phyloP scores from a whole-genome alignment of 2,329 filamentous ascomycete species.

The Lachnellula cervina region DNA sequence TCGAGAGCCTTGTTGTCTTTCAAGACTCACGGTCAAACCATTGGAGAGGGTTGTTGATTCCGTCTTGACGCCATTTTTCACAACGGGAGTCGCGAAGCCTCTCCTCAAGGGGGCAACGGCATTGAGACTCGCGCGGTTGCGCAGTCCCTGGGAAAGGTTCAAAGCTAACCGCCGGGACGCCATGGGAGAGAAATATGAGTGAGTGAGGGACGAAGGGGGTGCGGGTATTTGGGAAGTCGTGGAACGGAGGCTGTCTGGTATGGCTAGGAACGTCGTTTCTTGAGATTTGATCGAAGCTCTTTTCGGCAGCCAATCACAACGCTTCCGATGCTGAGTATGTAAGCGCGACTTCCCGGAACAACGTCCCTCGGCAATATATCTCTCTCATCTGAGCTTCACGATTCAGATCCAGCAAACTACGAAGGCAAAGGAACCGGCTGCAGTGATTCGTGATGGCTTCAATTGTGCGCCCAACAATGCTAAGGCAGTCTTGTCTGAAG shows the following conservation, averaged over 20 bases:
- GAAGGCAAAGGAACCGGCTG: slow-evolving; percentile 8
- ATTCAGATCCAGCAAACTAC: slow-evolving; percentile 2
- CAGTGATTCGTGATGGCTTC: slow-evolving; percentile 43
- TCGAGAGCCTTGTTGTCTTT: background rate
- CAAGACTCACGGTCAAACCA: slow-evolving; percentile 75
- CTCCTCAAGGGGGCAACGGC: slow-evolving; percentile 72
- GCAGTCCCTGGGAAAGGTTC: slow-evolving; percentile 86
- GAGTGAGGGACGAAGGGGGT: slow-evolving; percentile 12
- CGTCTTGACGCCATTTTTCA: slow-evolving; percentile 67
- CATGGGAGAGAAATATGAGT: slow-evolving; percentile 49
- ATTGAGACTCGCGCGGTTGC: slow-evolving; percentile 79
- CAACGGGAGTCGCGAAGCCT: slow-evolving; percentile 84
- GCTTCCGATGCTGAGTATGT: slow-evolving; percentile 10
- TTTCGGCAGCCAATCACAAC: slow-evolving; percentile 22
- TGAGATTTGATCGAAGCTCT: slow-evolving; percentile 20
- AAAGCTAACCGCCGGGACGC: slow-evolving; percentile 96
- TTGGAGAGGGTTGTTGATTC: slow-evolving; percentile 96
- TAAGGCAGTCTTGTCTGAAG: slow-evolving; percentile 42
- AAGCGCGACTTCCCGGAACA: slow-evolving; percentile 12
- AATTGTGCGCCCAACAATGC: slow-evolving; percentile 44
- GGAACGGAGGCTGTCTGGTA: background rate
- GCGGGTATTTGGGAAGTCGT: slow-evolving; percentile 19
- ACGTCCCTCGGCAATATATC: slow-evolving; percentile 7
- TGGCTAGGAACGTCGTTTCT: slow-evolving; percentile 8
- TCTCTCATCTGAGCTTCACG: slow-evolving; percentile 3